Percentiles rank a stretch among this genome's conserved stretches.
Conservation (phyloP, 23 red algal species). For the Agarophyton chilense region DNA sequence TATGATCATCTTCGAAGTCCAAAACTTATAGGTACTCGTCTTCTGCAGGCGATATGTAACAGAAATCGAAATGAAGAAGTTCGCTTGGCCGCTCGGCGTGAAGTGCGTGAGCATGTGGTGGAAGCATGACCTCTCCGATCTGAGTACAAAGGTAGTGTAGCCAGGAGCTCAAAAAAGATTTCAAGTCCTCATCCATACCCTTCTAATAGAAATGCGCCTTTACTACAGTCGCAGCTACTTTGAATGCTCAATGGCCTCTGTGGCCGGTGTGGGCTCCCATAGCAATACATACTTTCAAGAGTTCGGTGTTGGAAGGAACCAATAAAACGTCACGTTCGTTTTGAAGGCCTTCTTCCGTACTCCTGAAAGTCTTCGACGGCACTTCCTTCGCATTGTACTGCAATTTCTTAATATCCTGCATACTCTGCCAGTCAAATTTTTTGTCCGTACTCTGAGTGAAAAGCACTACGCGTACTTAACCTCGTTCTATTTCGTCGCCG, state of each 20-base stretch:
- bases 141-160: not conserved
- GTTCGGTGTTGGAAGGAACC: not conserved
- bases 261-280: not conserved
- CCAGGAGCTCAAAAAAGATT: not conserved
- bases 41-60: not conserved
- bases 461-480: too few relatives aligned
- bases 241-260: not conserved
- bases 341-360: not conserved
- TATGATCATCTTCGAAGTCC: not conserved
- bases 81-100: not conserved
- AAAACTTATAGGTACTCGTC: not conserved
- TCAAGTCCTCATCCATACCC: not conserved
- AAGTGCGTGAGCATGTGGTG: not conserved
- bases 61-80: slow-evolving; percentile 40
- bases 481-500: too few relatives aligned
- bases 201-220: not conserved
- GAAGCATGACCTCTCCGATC: not conserved
- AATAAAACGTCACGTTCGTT: not conserved
- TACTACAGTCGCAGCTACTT: not conserved
- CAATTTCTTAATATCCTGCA: not conserved
- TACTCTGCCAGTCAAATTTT: not conserved
- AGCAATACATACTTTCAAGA: not conserved
- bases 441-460: not conserved
- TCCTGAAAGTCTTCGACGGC: not conserved
- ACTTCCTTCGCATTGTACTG: not conserved